Conservation (phyloP, 768 basidiomycete species). For the Boletellus sp. region DNA sequence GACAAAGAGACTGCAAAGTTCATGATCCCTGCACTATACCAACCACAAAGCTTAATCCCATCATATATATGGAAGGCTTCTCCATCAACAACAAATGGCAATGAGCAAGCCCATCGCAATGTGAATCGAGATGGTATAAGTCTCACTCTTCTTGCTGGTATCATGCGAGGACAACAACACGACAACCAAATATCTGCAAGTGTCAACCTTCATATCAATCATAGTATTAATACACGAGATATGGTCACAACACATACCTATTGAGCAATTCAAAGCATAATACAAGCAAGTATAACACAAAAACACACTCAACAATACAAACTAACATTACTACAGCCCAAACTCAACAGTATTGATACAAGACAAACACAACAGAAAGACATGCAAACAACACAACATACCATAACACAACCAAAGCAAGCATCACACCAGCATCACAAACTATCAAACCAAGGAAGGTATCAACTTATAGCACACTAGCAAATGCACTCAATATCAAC, state of each 20-base stretch:
- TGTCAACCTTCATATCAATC: background rate
- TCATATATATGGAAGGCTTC: background rate
- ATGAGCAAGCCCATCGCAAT: conserved; percentile 7
- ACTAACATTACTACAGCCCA: too few relatives aligned
- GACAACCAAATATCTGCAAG: background rate
- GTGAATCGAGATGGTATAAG: conserved; percentile 6
- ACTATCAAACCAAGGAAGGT: too few relatives aligned
- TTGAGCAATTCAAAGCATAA: background rate
- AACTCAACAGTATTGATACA: too few relatives aligned
- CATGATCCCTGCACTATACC: background rate
- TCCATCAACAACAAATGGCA: conserved; percentile 9
- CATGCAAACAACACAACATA: too few relatives aligned
- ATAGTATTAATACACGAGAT: background rate
- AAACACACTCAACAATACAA: too few relatives aligned
- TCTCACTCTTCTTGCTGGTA: conserved; percentile 4
- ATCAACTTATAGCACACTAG: too few relatives aligned
- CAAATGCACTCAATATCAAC: too few relatives aligned
- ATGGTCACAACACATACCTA: background rate
- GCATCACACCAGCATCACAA: too few relatives aligned
- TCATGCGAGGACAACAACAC: conserved; percentile 6
- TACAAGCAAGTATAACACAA: too few relatives aligned
- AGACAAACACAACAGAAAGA: too few relatives aligned
- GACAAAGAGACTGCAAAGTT: conserved; percentile 1
- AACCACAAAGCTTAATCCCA: conserved; percentile 1
- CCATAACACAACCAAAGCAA: too few relatives aligned